phyloP scores from a whole-genome alignment of 768 basidiomycete genomes.

The Tephrocybe sp. region DNA sequence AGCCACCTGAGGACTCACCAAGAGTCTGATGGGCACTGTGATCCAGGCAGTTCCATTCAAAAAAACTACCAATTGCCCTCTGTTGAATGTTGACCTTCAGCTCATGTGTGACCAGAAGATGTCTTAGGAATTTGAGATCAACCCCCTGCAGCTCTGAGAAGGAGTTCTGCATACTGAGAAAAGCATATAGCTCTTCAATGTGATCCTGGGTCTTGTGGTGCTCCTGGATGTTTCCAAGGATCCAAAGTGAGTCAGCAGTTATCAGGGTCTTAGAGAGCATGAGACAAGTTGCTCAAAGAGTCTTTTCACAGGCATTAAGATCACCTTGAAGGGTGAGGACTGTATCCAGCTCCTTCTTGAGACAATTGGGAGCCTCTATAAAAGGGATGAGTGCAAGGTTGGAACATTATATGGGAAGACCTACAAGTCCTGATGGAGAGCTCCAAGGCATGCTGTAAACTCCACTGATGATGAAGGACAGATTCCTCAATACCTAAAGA shows the following conservation, averaged over 20 bases:
- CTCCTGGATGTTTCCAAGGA: slow-evolving; percentile 20
- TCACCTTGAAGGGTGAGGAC: too few relatives aligned
- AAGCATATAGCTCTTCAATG: slow-evolving; percentile 31
- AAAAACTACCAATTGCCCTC: slow-evolving; percentile 30
- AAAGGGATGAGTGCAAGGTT: neutral
- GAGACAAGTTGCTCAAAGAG: slow-evolving; percentile 19
- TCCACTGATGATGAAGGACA: too few relatives aligned
- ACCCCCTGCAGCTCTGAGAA: slow-evolving; percentile 32
- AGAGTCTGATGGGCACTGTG: slow-evolving; percentile 27
- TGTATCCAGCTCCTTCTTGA: too few relatives aligned
- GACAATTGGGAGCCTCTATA: slow-evolving; percentile 28
- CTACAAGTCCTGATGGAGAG: slow-evolving; percentile 25
- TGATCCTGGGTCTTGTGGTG: slow-evolving; percentile 21
- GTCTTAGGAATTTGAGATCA: slow-evolving; percentile 26
- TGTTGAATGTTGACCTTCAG: slow-evolving; percentile 39
- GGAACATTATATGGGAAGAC: slow-evolving; percentile 12
- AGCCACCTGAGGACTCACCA: slow-evolving; percentile 23
- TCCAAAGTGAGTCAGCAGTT: too few relatives aligned
- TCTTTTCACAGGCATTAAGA: too few relatives aligned
- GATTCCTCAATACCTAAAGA: slow-evolving; percentile 13
- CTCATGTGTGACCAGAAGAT: slow-evolving; percentile 28
- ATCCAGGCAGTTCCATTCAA: too few relatives aligned
- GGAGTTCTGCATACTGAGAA: too few relatives aligned
- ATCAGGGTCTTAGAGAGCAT: slow-evolving; percentile 7
- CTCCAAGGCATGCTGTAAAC: too few relatives aligned